Conservation (phyloP, 73 alveolate genomes). For the Paramecium tetraurelia region DNA sequence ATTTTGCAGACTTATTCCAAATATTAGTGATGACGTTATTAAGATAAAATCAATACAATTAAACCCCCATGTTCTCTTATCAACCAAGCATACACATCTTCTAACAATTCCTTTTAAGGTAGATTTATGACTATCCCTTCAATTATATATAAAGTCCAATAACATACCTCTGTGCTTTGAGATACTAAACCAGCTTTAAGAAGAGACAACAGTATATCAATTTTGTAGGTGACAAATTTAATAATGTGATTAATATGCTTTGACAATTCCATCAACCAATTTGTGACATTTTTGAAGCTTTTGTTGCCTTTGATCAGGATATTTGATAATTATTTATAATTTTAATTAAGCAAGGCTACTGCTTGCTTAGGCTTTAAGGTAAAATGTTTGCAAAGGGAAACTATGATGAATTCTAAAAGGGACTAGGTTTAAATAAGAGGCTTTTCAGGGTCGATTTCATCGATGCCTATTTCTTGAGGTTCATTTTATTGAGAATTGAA, state of each 20-base stretch:
- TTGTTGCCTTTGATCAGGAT: slow-evolving; percentile 28
- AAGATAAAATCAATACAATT: neutral
- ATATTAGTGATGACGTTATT: slow-evolving; percentile 1
- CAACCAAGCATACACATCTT: slow-evolving; percentile 39
- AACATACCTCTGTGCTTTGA: neutral
- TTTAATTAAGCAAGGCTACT: neutral
- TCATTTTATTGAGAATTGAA: neutral
- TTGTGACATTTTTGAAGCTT: neutral
- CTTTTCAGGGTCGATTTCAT: neutral
- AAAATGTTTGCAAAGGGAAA: neutral
- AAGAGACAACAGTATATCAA: neutral
- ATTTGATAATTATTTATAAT: slow-evolving; percentile 11
- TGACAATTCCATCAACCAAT: slow-evolving; percentile 40
- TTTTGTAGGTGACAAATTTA: neutral
- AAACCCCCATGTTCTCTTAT: slow-evolving; percentile 44
- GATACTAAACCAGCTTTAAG: slow-evolving; percentile 28
- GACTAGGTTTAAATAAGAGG: neutral
- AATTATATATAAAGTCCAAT: slow-evolving; percentile 15
- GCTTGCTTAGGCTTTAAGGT: slow-evolving; percentile 9
- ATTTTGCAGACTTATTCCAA: neutral
- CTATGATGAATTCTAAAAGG: slow-evolving; percentile 21
- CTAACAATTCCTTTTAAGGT: neutral
- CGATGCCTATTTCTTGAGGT: neutral
- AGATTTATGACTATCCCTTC: neutral
- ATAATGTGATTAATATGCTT: neutral